Percentiles rank a stretch among this genome's conserved stretches.
These are phyloP conservation scores for Juncus inflexus DNA, from an alignment of 176 grass and related monocot genomes.

Conservation along the genomic window DNA sequence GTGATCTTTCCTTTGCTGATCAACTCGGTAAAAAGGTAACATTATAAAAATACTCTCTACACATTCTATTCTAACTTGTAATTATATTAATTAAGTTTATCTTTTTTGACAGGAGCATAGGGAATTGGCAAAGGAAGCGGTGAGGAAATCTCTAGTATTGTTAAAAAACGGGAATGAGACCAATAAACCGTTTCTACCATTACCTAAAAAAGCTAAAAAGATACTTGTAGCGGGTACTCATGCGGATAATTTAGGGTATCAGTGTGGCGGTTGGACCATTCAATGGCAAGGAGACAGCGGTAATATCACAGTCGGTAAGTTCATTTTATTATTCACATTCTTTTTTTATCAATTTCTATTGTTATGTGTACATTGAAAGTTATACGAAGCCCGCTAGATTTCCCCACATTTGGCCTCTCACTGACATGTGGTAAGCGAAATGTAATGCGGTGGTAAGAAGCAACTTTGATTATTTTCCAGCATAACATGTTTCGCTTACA, in stretches of 20 bases:
- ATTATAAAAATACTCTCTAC: too few relatives aligned
- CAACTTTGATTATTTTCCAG: too few relatives aligned
- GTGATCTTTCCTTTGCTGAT: conserved; percentile 80
- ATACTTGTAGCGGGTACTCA: conserved; percentile 90
- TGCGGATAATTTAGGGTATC: conserved; percentile 85
- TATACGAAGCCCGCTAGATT: too few relatives aligned
- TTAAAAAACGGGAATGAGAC: conserved; percentile 84
- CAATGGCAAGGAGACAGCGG: conserved; percentile 80
- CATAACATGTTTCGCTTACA: too few relatives aligned
- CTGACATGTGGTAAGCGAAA: too few relatives aligned
- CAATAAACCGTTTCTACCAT: conserved; percentile 53
- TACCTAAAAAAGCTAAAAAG: conserved; percentile 82
- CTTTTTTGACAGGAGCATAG: conserved; percentile 71
- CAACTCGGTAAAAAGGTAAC: conserved; percentile 94
- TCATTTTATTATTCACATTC: not conserved
- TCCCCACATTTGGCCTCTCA: too few relatives aligned
- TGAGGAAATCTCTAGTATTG: conserved; percentile 91
- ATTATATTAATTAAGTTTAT: conserved; percentile 25
- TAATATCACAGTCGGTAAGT: conserved; percentile 77
- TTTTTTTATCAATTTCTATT: too few relatives aligned
- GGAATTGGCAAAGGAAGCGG: conserved; percentile 94
- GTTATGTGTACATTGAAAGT: too few relatives aligned
- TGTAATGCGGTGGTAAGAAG: too few relatives aligned
- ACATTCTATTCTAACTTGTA: not conserved
- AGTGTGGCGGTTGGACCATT: conserved; percentile 98